These are phyloP conservation scores for Cercospora sp. DNA, from an alignment of 2,329 filamentous ascomycete species.

Conservation along the genomic window DNA sequence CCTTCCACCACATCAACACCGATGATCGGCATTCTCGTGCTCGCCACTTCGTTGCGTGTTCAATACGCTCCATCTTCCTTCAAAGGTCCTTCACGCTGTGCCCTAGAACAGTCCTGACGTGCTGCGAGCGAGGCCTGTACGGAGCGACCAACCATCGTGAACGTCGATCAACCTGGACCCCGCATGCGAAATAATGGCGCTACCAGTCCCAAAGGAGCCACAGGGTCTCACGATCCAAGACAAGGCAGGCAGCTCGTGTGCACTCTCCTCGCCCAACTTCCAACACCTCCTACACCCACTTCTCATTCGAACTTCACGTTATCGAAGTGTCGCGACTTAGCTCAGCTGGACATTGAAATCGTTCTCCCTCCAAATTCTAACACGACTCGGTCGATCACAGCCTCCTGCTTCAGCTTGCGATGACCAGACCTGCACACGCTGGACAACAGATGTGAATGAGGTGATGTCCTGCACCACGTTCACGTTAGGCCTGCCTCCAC, in stretches of 20 bases:
- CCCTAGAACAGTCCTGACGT: not conserved
- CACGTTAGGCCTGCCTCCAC: not conserved
- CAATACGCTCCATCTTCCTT: not conserved
- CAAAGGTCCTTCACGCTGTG: not conserved
- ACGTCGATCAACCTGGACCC: not conserved
- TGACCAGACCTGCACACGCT: not conserved
- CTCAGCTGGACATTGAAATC: not conserved
- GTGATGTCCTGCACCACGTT: constrained; percentile 9
- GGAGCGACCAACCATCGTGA: not conserved
- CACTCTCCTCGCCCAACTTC: not conserved
- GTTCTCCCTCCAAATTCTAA: not conserved
- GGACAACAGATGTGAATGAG: not conserved
- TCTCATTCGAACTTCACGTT: not conserved
- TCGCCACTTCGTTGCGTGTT: not conserved
- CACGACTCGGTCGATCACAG: not conserved
- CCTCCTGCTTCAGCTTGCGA: not conserved
- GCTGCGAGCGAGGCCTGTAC: not conserved
- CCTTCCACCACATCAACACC: not conserved
- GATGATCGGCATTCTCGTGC: not conserved
- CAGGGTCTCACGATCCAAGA: constrained; percentile 1
- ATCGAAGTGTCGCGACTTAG: not conserved
- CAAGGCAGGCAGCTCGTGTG: not conserved
- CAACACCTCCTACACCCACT: not conserved
- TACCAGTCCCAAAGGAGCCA: not conserved
- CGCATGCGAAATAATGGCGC: constrained; percentile 1